Conservation (phyloP, 2,329 filamentous ascomycete species). For the Pseudogymnoascus sp. region DNA sequence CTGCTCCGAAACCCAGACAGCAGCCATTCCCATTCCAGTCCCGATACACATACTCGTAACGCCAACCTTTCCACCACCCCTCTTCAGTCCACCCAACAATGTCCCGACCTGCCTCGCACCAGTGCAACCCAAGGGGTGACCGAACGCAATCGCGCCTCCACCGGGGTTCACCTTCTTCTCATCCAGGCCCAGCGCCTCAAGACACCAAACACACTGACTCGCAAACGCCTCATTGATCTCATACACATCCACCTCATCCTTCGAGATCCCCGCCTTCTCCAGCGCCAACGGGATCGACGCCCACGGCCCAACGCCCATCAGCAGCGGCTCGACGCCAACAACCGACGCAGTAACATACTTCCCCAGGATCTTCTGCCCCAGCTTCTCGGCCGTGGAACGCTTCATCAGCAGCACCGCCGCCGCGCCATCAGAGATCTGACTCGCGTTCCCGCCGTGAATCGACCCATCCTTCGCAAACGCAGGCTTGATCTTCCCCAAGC, state of each 20-base stretch:
- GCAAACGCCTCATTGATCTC: constrained; percentile 99
- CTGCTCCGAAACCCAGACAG: constrained; percentile 91
- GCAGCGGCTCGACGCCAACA: constrained; percentile 80
- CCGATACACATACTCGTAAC: constrained; percentile 95
- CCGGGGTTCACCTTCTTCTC: constrained; percentile 91
- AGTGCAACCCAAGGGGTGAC: constrained; percentile 90
- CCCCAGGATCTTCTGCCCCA: constrained; percentile 82
- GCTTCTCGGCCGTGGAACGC: constrained; percentile 77
- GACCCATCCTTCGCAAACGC: constrained; percentile 86
- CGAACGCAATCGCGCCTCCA: constrained; percentile 92
- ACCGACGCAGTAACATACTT: constrained; percentile 84
- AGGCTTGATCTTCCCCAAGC: constrained; percentile 80
- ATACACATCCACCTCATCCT: constrained; percentile 89
- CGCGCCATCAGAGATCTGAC: constrained; percentile 90
- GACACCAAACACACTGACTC: constrained; percentile 87
- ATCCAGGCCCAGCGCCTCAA: constrained; percentile 76
- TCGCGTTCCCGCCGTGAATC: constrained; percentile 95
- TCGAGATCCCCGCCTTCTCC: constrained; percentile 74
- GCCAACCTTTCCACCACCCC: constrained; percentile 76
- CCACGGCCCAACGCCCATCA: constrained; percentile 95
- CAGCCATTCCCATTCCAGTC: constrained; percentile 96
- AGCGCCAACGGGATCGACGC: constrained; percentile 91
- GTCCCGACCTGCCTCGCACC: constrained; percentile 91
- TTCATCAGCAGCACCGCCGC: constrained; percentile 95
- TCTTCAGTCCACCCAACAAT: constrained; percentile 77